Evolutionary conservation across 257 asterid species (phyloP), one percentile per base, ranked within the genome.

Genomic region (Fraxinus excelsior): DNA sequence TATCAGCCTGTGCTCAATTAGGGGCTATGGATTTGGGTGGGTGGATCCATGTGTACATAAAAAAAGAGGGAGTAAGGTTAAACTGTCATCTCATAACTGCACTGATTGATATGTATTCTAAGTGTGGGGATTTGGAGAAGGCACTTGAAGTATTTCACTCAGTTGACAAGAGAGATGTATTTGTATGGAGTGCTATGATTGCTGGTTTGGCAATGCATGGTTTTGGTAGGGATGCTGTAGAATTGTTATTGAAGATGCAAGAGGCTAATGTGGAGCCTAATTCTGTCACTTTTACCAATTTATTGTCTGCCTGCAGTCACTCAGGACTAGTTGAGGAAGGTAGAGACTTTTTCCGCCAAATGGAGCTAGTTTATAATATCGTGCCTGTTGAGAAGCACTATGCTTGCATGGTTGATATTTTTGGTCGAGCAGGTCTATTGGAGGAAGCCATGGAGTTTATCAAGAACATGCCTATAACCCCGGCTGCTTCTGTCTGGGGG

Each of bases 201-300:
- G 96, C 92, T 34, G 98, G 92, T 28, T 76, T 88, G 4, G 94
- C 92, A 40, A 89, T 91, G 94, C 96, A 94, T 49, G 98, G 98
- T 35, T 74, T 82, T 35, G 96, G 97, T 1, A 71, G 67, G 49
- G 91, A 92, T 25, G 97, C 97, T 3, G 60, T 90, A 70, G 85
- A 83, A 31, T 73, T 89, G 77, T 94, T 92, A 83, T 62, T 21
- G 81, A 83, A 85, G 79, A 94, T 94, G 97, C 82, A 80, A 65
- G 85, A 85, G 78, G 84, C 88, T 28, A 88, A 82, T 70, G 90
- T 92, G 78, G 84, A 74, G 79, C 97, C 97, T 29, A 90, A 83
- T 71, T 70, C 79, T 13, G 86, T 94, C 40, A 94, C 98, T 67
- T 89, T 94, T 64, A 89, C 91, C 25, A 90, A 89, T 25, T 77